Percentiles rank a stretch among this genome's conserved stretches.
These are phyloP conservation scores for Penicillium frequentans DNA, from an alignment of 2,329 filamentous ascomycete genomes.

Conservation along the genomic window DNA sequence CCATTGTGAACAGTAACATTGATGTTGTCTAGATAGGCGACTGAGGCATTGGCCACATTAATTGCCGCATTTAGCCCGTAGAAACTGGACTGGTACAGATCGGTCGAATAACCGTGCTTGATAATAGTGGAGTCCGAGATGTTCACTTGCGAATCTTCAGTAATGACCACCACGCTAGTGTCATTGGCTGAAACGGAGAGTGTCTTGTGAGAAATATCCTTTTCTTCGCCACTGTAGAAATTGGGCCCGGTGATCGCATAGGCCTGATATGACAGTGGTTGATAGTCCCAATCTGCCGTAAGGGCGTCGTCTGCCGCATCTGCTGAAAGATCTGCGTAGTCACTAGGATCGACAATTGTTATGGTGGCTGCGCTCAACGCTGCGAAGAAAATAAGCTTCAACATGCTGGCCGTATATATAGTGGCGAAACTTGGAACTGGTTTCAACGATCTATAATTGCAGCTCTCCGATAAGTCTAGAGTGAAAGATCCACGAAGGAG, in stretches of 20 bases:
- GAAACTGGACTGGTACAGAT: conserved; percentile 7
- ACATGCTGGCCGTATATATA: not conserved
- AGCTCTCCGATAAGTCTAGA: not conserved
- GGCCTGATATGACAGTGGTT: not conserved
- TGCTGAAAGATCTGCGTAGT: conserved; percentile 1
- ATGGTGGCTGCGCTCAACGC: not conserved
- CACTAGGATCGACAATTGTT: conserved; percentile 2
- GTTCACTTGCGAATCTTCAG: conserved; percentile 2
- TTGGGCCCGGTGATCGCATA: conserved; percentile 1
- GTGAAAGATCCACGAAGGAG: not conserved
- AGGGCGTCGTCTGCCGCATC: conserved; percentile 3
- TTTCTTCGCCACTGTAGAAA: not conserved
- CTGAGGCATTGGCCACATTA: conserved; percentile 4
- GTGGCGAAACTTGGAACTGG: too few species aligned
- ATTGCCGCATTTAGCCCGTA: conserved; percentile 7
- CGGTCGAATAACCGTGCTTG: conserved; percentile 4
- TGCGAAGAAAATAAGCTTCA: not conserved
- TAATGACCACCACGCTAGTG: conserved; percentile 7
- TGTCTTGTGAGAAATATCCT: not conserved
- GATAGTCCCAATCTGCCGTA: conserved; percentile 4
- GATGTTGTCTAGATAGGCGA: not conserved
- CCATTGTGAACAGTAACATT: conserved; percentile 7
- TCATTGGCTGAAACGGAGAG: conserved; percentile 2
- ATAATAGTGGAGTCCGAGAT: conserved; percentile 1
- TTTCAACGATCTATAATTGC: not conserved